Evolutionary conservation across 768 basidiomycete species (phyloP).

Genomic region (Collybiopsis confluens): DNA sequence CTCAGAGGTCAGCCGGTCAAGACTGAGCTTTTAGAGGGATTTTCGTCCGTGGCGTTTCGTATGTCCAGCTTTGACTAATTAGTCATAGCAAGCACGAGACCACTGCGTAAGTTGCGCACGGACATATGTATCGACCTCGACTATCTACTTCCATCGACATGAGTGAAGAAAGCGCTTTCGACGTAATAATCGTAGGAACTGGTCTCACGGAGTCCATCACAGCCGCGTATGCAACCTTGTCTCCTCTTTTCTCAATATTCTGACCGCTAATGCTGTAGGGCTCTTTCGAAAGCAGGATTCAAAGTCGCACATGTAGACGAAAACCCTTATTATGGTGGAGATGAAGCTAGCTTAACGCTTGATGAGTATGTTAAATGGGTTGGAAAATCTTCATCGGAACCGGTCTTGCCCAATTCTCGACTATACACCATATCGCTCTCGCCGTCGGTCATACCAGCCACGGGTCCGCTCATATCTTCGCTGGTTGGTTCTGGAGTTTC

Average conservation of each 20-base stretch:
- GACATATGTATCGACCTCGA: too few relatives aligned
- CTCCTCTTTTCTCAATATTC: conserved; percentile 5
- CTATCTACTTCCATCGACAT: neutral
- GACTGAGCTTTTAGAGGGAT: too few relatives aligned
- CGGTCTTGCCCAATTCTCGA: conserved; percentile 51
- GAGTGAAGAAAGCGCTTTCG: conserved; percentile 38
- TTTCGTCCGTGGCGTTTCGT: too few relatives aligned
- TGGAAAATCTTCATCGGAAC: conserved; percentile 41
- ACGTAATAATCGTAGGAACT: conserved; percentile 71
- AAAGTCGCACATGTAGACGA: conserved; percentile 85
- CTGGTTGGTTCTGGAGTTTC: conserved; percentile 81
- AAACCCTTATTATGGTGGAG: conserved; percentile 80
- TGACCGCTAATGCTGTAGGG: conserved; percentile 41
- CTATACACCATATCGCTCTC: conserved; percentile 85
- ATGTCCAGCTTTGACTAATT: too few relatives aligned
- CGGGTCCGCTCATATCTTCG: conserved; percentile 74
- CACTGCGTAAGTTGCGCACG: too few relatives aligned
- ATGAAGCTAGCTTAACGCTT: conserved; percentile 76
- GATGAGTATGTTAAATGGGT: conserved; percentile 76
- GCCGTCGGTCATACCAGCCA: conserved; percentile 76
- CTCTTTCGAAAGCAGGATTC: conserved; percentile 84
- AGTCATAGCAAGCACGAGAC: too few relatives aligned
- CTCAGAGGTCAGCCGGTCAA: too few relatives aligned
- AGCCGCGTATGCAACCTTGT: conserved; percentile 68
- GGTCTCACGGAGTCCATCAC: conserved; percentile 80